A percentile compares a stretch with the other conserved stretches of the same genome.
Conservation (phyloP, 139 green algal genomes). For the Volvox africanus region DNA sequence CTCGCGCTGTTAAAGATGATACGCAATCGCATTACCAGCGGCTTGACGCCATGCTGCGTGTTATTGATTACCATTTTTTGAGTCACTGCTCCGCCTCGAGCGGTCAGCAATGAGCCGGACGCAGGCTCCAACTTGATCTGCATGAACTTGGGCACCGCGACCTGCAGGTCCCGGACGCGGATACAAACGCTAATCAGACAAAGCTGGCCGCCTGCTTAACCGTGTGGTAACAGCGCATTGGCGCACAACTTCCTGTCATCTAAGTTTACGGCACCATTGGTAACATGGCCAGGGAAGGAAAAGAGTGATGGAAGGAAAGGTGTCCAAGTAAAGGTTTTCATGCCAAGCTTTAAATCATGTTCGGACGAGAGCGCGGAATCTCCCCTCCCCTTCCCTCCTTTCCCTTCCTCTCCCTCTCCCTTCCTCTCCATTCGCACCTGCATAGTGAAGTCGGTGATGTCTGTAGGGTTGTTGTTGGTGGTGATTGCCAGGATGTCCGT, state of each 20-base stretch:
- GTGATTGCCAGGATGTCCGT: slow-evolving; percentile 79
- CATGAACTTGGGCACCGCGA: slow-evolving; percentile 93
- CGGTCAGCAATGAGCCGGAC: slow-evolving; percentile 61
- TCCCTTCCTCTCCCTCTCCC: not conserved
- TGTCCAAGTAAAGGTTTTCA: too few species aligned
- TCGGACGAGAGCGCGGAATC: not conserved
- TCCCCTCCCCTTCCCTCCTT: not conserved
- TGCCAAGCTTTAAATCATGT: not conserved
- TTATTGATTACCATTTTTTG: slow-evolving; percentile 91
- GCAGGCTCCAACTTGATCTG: slow-evolving; percentile 86
- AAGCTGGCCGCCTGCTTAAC: too few species aligned
- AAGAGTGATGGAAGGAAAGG: too few species aligned
- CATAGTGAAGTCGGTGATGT: slow-evolving; percentile 86
- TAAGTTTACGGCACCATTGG: too few species aligned
- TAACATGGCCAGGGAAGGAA: too few species aligned
- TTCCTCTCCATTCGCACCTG: slow-evolving; percentile 72
- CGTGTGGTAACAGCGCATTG: too few species aligned
- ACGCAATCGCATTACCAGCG: slow-evolving; percentile 86
- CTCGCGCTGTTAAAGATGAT: slow-evolving; percentile 73
- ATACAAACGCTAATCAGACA: too few species aligned
- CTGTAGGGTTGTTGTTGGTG: slow-evolving; percentile 68
- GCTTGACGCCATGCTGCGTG: slow-evolving; percentile 82
- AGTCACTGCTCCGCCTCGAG: slow-evolving; percentile 59
- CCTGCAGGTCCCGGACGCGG: slow-evolving; percentile 68
- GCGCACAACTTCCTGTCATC: too few species aligned